phyloP scores from a whole-genome alignment of 257 asterid species.

The Plantago elongata region DNA sequence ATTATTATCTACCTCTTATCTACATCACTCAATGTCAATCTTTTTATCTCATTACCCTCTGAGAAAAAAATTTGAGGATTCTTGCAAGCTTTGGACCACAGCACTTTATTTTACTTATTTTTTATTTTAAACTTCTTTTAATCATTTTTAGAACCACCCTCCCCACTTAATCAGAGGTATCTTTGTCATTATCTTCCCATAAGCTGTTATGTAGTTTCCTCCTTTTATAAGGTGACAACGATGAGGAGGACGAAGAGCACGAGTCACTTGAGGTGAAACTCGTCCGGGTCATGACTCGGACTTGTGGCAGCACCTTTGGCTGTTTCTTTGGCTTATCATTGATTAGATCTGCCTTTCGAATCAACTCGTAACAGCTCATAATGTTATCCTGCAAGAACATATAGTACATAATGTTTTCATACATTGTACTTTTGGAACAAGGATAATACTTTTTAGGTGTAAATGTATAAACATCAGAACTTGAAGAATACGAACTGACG shows the following conservation, averaged over 20 bases:
- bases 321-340: slow-evolving; percentile 39
- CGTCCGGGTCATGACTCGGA: slow-evolving; percentile 70
- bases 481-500: no score
- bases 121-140: not conserved
- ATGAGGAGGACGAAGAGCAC: slow-evolving; percentile 26
- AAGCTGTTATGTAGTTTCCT: slow-evolving; percentile 55
- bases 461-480: no score
- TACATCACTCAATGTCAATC: slow-evolving; percentile 53
- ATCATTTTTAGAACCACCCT: slow-evolving; percentile 8
- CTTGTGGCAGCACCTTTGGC: slow-evolving; percentile 71
- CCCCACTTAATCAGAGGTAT: slow-evolving; percentile 33
- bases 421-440: no score
- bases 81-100: slow-evolving; percentile 46
- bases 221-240: slow-evolving; percentile 56
- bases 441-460: no score
- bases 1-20: slow-evolving; percentile 33
- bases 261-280: slow-evolving; percentile 41
- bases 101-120: slow-evolving; percentile 18
- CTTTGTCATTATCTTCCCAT: slow-evolving; percentile 57
- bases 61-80: slow-evolving; percentile 49
- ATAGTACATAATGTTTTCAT: not conserved
- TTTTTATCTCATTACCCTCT: slow-evolving; percentile 41
- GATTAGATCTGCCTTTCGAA: slow-evolving; percentile 22
- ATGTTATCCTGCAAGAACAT: slow-evolving; percentile 56
- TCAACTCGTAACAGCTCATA: slow-evolving; percentile 46